These are phyloP conservation scores for Fragaria vesca DNA, from an alignment of 306 rosid genomes.

Conservation along the genomic window DNA sequence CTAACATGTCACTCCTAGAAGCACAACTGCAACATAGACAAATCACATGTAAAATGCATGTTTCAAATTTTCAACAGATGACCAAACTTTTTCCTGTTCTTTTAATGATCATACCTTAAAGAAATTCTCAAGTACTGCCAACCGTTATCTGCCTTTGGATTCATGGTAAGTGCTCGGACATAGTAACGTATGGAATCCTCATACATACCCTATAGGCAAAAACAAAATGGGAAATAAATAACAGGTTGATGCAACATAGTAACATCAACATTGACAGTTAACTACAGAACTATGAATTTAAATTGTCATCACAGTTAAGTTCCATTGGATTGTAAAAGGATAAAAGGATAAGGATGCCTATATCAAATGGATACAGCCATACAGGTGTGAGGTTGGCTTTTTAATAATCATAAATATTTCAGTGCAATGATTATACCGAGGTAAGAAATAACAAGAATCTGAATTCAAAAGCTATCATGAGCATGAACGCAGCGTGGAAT, in stretches of 20 bases:
- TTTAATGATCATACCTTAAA: constrained; percentile 55
- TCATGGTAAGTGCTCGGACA: constrained; percentile 94
- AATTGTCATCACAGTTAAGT: not conserved
- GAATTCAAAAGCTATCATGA: constrained; percentile 10
- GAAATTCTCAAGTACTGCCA: constrained; percentile 98
- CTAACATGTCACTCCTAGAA: constrained; percentile 88
- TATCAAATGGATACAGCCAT: not conserved
- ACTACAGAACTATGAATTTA: not conserved
- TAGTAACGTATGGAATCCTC: constrained; percentile 91
- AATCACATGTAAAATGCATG: constrained; percentile 8
- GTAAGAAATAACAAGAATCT: constrained; percentile 8
- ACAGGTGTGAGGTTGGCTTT: not conserved
- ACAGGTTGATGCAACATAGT: not conserved
- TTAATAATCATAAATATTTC: not conserved
- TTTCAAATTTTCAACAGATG: not conserved
- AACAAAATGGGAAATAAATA: constrained; percentile 10
- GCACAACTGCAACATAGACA: constrained; percentile 73
- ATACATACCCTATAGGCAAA: constrained; percentile 66
- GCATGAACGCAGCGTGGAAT: constrained; percentile 16
- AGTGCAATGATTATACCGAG: not conserved
- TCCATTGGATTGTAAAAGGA: not conserved
- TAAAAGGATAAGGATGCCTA: not conserved
- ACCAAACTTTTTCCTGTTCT: not conserved
- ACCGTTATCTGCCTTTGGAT: constrained; percentile 96
- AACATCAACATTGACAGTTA: not conserved